Conservation (phyloP, 2,329 filamentous ascomycete species). For the Trichoderma brevicompactum region DNA sequence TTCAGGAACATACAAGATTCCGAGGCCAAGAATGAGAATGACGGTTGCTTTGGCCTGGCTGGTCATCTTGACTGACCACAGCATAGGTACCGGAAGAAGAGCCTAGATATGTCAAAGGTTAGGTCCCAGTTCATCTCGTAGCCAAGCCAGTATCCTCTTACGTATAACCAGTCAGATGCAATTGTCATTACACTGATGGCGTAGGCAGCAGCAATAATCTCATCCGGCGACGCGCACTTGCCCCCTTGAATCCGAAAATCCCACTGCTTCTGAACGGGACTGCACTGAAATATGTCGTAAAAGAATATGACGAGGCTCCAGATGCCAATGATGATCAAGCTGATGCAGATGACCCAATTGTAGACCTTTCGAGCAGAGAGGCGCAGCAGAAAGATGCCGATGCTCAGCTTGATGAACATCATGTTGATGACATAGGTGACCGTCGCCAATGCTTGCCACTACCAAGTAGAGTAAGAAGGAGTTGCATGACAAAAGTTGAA, state of each 20-base stretch:
- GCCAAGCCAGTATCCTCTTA: conserved; percentile 35
- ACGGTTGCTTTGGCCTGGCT: conserved; percentile 57
- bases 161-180: conserved; percentile 59
- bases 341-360: conserved; percentile 52
- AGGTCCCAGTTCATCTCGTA: neutral
- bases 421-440: conserved; percentile 57
- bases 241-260: conserved; percentile 52
- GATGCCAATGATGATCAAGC: conserved; percentile 51
- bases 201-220: conserved; percentile 55
- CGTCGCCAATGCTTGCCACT: conserved; percentile 58
- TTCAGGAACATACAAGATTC: conserved; percentile 50
- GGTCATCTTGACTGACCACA: conserved; percentile 60
- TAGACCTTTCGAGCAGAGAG: conserved; percentile 53
- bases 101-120: conserved; percentile 40
- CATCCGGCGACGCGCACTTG: conserved; percentile 49
- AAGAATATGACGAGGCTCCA: conserved; percentile 56
- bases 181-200: conserved; percentile 58
- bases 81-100: conserved; percentile 57
- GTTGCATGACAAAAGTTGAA: neutral
- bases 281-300: conserved; percentile 58
- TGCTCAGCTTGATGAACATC: conserved; percentile 62
- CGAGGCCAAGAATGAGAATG: conserved; percentile 53
- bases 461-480: neutral
- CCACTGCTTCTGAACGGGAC: conserved; percentile 57
- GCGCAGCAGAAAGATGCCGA: conserved; percentile 56